phyloP scores from a whole-genome alignment of 2,329 filamentous ascomycete species.

The Fusarium piperis region DNA sequence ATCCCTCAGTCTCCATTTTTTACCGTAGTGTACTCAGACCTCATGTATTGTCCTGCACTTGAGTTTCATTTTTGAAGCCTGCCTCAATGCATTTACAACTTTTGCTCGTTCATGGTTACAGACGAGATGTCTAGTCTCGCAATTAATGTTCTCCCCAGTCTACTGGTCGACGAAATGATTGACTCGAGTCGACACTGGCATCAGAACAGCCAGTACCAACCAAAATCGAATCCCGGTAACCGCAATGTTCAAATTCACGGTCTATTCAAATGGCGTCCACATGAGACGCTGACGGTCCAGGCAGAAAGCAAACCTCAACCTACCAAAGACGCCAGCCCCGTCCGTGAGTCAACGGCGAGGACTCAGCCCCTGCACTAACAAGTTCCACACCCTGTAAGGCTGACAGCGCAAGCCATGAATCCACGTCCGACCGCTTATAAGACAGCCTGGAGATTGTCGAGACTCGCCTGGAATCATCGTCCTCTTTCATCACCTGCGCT shows the following conservation, averaged over 20 bases:
- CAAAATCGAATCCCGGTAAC: background rate
- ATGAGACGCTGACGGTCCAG: background rate
- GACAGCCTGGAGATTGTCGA: background rate
- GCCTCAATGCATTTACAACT: background rate
- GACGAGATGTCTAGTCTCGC: background rate
- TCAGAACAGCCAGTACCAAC: background rate
- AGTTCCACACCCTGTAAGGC: conserved; percentile 7
- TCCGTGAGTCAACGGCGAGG: conserved; percentile 38
- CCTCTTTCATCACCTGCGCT: background rate
- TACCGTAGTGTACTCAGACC: background rate
- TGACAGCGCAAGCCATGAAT: conserved; percentile 1
- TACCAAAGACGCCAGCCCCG: background rate
- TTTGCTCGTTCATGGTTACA: background rate
- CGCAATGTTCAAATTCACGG: background rate
- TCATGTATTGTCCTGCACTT: background rate
- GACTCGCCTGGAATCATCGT: background rate
- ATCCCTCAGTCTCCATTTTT: conserved; percentile 43
- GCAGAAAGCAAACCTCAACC: background rate
- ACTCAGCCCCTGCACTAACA: conserved; percentile 23
- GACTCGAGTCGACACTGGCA: background rate
- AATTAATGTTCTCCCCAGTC: no score
- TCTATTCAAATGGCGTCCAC: background rate
- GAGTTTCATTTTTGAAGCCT: background rate
- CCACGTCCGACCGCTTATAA: background rate
- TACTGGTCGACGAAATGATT: no score